Evolutionary conservation across 1,139 yeast species (phyloP), one percentile per base, ranked within the genome.

Genomic region (Scheffersomyces lignicola): DNA sequence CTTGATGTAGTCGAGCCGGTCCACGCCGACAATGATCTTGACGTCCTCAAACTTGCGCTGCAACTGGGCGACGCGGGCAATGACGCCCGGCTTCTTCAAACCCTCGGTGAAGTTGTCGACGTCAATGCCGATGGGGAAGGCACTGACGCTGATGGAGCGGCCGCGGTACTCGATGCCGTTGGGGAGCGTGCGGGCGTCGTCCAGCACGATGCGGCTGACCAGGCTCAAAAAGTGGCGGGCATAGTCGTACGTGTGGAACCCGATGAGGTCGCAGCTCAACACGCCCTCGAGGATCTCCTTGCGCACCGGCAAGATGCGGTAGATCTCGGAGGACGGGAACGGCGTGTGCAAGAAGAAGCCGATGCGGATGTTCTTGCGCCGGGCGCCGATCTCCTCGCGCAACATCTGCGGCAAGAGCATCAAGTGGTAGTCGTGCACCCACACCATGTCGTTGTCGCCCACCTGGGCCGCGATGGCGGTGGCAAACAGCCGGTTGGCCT

Each of bases 211-310:
- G 41, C 96, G 73, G 40, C 90, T 81, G n/a, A 92, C 96, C 1
- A 96, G 82, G 14, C 95, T 83, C 38, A 94, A 64, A 62, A 94
- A 94, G 65, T 94, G 99, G 50, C 99, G 77, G n/a, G 96, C 98
- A 54, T 94, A 94, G 60, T 94, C 99, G 60, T 94, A 94, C n/a
- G 98, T 94, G 60, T 94, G 99, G 73, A 94, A 94, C 0, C 99
- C 99, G 52, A 94, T 81, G 50, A 94, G 73, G 57, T 94, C 96
- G 64, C 97, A 92, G 50, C 94, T 83, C 55, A 94, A 68, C 2
- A 94, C 95, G 33, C 99, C 99, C 42, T 77, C 78, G 50, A 94
- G 69, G 37, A 94, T 89, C 60, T 94, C 98, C 49, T 83, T 80
- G 60, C 99, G 76, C 12, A 94, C 98, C 0, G 99, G 99, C 51